Conservation (phyloP, 2,329 filamentous ascomycete genomes). For the Cercospora brassicicola region DNA sequence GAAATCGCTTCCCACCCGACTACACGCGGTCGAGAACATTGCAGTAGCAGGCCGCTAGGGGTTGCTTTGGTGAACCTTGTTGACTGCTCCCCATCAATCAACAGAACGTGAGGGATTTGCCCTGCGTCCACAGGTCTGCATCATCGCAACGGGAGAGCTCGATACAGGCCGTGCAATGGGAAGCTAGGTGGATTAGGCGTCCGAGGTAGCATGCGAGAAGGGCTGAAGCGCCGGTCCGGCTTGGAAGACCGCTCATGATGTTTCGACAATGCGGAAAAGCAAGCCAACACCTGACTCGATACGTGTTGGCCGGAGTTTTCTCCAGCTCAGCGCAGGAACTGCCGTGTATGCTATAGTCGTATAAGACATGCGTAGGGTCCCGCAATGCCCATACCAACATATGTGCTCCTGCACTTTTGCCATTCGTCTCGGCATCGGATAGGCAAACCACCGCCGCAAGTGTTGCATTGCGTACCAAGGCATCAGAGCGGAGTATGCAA, state of each 20-base stretch:
- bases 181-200: background rate
- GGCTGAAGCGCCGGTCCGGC: background rate
- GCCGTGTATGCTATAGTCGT: background rate
- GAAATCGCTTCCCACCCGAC: background rate
- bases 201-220: background rate
- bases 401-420: background rate
- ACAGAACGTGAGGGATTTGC: background rate
- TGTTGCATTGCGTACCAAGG: background rate
- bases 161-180: background rate
- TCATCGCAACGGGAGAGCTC: background rate
- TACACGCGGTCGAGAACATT: background rate
- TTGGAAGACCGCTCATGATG: background rate
- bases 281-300: background rate
- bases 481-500: background rate
- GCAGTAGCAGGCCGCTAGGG: background rate
- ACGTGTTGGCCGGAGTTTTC: background rate
- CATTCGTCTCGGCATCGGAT: background rate
- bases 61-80: background rate
- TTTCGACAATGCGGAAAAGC: background rate
- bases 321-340: background rate
- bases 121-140: background rate
- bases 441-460: background rate
- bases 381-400: background rate
- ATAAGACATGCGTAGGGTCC: background rate
- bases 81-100: background rate